A percentile compares a stretch with the other conserved stretches of the same genome.
Conservation (phyloP, 495 filamentous ascomycete species). For the Hypoxylon perforatum region DNA sequence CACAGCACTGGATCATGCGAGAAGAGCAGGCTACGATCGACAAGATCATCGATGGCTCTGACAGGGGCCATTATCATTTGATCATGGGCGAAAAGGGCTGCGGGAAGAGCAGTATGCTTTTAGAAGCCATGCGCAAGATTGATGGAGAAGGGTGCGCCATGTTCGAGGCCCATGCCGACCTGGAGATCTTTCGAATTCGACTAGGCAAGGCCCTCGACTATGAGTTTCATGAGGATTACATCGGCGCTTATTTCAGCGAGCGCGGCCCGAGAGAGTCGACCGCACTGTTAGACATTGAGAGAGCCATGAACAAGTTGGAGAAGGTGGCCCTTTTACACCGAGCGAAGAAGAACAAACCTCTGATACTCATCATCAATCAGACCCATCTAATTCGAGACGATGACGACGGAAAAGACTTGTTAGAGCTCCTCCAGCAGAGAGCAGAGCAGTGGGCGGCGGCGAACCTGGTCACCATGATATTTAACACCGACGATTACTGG, state of each 20-base stretch:
- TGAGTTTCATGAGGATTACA: slow-evolving; percentile 91
- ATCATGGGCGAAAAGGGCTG: slow-evolving; percentile 97
- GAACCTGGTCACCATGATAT: slow-evolving; percentile 86
- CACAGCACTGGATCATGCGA: slow-evolving; percentile 81
- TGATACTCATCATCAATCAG: slow-evolving; percentile 91
- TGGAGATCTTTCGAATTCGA: slow-evolving; percentile 92
- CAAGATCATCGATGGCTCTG: slow-evolving; percentile 74
- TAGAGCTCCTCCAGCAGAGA: slow-evolving; percentile 94
- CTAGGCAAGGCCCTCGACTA: slow-evolving; percentile 94
- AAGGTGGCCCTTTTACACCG: slow-evolving; percentile 85
- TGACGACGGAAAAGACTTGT: slow-evolving; percentile 86
- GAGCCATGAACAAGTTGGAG: slow-evolving; percentile 96
- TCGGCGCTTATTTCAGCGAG: slow-evolving; percentile 93
- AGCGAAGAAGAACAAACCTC: slow-evolving; percentile 67
- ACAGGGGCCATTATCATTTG: slow-evolving; percentile 85
- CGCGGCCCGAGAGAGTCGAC: slow-evolving; percentile 91
- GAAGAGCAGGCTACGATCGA: slow-evolving; percentile 85
- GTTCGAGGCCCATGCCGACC: slow-evolving; percentile 94
- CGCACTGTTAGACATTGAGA: slow-evolving; percentile 91
- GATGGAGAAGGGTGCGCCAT: slow-evolving; percentile 87
- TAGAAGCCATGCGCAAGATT: slow-evolving; percentile 92
- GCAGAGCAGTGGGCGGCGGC: slow-evolving; percentile 95
- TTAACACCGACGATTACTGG: slow-evolving; percentile 98
- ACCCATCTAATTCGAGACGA: slow-evolving; percentile 91
- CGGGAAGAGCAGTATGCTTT: slow-evolving; percentile 93